These are phyloP conservation scores for Morella rubra DNA, from an alignment of 306 rosid genomes.

Conservation along the genomic window DNA sequence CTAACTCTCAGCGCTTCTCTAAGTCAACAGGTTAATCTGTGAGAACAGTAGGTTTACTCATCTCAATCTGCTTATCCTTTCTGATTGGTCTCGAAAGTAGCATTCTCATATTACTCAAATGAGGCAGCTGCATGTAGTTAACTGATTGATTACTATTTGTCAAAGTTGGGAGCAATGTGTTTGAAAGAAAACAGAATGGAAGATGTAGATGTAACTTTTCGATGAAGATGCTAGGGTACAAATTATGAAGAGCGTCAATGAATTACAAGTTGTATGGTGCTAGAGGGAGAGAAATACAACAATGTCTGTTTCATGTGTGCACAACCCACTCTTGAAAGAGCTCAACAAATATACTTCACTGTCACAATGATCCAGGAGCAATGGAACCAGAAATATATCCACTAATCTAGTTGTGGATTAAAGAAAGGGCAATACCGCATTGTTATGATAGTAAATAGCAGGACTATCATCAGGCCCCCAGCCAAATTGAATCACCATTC, in stretches of 20 bases:
- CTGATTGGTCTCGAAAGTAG: background rate
- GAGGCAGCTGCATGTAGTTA: background rate
- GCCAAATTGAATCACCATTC: constrained; percentile 95
- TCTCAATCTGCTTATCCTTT: background rate
- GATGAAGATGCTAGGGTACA: background rate
- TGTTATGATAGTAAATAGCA: constrained; percentile 73
- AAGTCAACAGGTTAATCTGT: background rate
- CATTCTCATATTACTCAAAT: background rate
- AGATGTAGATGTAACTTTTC: background rate
- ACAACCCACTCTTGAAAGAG: background rate
- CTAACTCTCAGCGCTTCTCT: background rate
- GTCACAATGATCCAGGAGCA: constrained; percentile 14
- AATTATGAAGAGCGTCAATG: background rate
- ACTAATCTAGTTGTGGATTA: constrained; percentile 18
- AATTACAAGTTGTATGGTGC: background rate
- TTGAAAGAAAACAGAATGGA: constrained; percentile 1
- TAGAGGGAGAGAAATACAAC: background rate
- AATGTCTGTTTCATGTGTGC: background rate
- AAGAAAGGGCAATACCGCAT: constrained; percentile 70
- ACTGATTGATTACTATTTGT: background rate
- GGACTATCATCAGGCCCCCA: constrained; percentile 99
- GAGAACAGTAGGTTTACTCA: background rate
- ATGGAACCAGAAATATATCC: constrained; percentile 7
- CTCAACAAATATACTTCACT: constrained; percentile 5
- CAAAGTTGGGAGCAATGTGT: background rate